These are phyloP conservation scores for Citrus unshiu DNA, from an alignment of 345 rosid species.

Conservation along the genomic window DNA sequence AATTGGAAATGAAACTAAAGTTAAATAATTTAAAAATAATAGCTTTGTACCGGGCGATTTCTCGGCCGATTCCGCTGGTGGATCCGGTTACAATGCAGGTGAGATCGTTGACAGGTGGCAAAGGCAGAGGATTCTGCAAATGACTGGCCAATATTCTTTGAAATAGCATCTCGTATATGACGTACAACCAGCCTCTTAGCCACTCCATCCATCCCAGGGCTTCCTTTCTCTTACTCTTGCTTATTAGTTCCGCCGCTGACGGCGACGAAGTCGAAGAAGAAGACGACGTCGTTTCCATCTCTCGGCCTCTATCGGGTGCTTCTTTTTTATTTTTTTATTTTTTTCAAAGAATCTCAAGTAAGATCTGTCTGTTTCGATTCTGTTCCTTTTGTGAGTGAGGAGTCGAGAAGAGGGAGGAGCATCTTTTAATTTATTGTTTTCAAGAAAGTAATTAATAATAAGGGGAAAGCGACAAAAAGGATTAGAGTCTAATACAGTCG, in stretches of 20 bases:
- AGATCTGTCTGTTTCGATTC: neutral
- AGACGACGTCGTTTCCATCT: constrained; percentile 6
- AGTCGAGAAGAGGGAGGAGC: neutral
- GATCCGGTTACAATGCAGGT: constrained; percentile 94
- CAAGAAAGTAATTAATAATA: no score
- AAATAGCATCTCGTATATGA: constrained; percentile 70
- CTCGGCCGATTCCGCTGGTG: constrained; percentile 95
- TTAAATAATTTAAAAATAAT: neutral
- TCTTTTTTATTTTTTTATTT: no score
- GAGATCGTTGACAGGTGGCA: constrained; percentile 73
- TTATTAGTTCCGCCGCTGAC: neutral
- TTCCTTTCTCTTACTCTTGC: constrained; percentile 39
- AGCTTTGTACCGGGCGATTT: constrained; percentile 61
- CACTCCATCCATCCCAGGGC: constrained; percentile 95
- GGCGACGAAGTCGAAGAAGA: neutral
- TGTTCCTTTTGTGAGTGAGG: neutral
- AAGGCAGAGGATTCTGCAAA: constrained; percentile 69
- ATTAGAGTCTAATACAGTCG: neutral
- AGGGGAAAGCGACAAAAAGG: neutral
- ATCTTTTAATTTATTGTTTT: neutral
- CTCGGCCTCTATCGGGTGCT: neutral
- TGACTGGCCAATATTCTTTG: constrained; percentile 87
- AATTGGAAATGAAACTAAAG: neutral
- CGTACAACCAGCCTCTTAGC: constrained; percentile 77
- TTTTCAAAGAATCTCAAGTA: neutral